Percentiles rank a stretch among this genome's conserved stretches.
Conservation (phyloP, 805 yeast species). For the Pichia paraexigua region DNA sequence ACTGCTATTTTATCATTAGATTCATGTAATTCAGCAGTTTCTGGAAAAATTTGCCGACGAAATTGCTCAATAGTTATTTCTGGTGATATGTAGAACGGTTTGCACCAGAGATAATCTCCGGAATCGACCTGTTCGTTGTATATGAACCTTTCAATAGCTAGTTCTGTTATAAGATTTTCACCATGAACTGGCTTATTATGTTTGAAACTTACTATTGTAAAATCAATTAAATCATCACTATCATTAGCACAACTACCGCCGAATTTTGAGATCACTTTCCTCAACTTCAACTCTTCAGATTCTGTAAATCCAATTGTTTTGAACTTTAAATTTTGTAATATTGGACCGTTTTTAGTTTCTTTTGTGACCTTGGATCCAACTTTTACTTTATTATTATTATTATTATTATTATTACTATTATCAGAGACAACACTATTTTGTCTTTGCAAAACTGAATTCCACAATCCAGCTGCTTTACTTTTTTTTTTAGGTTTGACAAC, state of each 20-base stretch:
- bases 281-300: conserved; percentile 14
- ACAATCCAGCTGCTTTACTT: conserved; percentile 7
- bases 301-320: conserved; percentile 15
- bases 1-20: conserved; percentile 9
- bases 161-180: conserved; percentile 19
- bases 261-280: conserved; percentile 19
- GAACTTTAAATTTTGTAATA: conserved; percentile 17
- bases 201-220: conserved; percentile 18
- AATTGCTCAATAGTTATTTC: not conserved
- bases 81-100: conserved; percentile 10
- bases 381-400: not conserved
- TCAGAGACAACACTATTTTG: not conserved
- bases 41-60: not conserved
- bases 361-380: not conserved
- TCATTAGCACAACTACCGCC: conserved; percentile 14
- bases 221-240: conserved; percentile 3
- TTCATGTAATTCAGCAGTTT: not conserved
- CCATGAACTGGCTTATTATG: not conserved
- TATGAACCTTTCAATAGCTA: conserved; percentile 25
- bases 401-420: not conserved
- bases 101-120: conserved; percentile 18
- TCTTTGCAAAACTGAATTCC: conserved; percentile 22
- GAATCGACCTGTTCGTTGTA: conserved; percentile 15
- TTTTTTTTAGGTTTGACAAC: conserved; percentile 17
- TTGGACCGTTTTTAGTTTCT: not conserved